These are phyloP conservation scores for Spiromastix sp. DNA, from an alignment of 2,329 filamentous ascomycete species.

Conservation along the genomic window DNA sequence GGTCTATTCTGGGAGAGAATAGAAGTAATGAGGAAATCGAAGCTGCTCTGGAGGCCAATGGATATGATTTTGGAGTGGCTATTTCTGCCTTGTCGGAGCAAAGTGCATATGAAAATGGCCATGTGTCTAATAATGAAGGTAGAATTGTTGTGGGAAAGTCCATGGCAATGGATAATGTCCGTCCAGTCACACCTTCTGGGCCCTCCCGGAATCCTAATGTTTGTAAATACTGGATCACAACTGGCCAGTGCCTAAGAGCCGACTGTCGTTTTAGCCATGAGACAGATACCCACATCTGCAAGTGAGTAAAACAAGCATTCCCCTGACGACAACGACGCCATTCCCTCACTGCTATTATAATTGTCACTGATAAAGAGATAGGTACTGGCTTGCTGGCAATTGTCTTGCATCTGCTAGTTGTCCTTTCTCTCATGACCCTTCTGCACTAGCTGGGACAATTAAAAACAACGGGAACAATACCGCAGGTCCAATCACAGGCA, in stretches of 20 bases:
- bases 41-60: slow-evolving; percentile 74
- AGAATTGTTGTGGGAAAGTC: slow-evolving; percentile 80
- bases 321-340: too few species aligned
- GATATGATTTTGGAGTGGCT: slow-evolving; percentile 87
- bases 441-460: slow-evolving; percentile 73
- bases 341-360: too few species aligned
- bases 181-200: slow-evolving; percentile 65
- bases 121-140: slow-evolving; percentile 46
- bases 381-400: slow-evolving; percentile 93
- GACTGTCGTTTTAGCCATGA: slow-evolving; percentile 98
- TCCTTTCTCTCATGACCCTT: slow-evolving; percentile 93
- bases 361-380: too few species aligned
- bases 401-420: slow-evolving; percentile 90
- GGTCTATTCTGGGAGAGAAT: slow-evolving; percentile 82
- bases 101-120: slow-evolving; percentile 43
- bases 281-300: slow-evolving; percentile 91
- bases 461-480: slow-evolving; percentile 51
- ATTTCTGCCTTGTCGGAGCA: slow-evolving; percentile 80
- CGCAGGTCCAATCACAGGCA: slow-evolving; percentile 47
- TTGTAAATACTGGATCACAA: slow-evolving; percentile 94
- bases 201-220: slow-evolving; percentile 78
- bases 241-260: slow-evolving; percentile 86
- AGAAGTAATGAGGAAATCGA: slow-evolving; percentile 92
- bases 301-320: slow-evolving; percentile 68
- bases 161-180: slow-evolving; percentile 59